phyloP scores from a whole-genome alignment of 441 rosid species.

The Capsella rubella region DNA sequence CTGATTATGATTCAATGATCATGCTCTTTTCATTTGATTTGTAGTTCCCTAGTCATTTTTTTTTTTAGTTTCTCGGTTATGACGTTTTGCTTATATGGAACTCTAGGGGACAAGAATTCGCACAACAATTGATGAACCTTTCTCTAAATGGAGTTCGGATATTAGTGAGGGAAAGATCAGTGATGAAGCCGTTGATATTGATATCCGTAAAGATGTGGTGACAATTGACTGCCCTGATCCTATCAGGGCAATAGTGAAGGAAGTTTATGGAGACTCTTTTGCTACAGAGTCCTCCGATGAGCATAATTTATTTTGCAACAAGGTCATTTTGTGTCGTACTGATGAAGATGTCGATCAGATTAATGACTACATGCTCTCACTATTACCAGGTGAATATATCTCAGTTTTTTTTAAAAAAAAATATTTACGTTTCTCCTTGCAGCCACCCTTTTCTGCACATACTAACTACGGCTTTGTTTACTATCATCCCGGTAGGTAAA shows the following conservation, averaged over 20 bases:
- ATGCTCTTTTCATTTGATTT: too few relatives aligned
- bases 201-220: neutral
- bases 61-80: too few relatives aligned
- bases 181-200: neutral
- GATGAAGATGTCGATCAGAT: neutral
- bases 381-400: neutral
- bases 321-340: neutral
- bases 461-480: neutral
- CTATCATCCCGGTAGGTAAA: neutral
- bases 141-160: slow-evolving; percentile 1
- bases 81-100: too few relatives aligned
- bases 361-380: slow-evolving; percentile 16
- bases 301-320: neutral
- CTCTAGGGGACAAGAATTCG: neutral
- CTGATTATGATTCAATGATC: too few relatives aligned
- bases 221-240: neutral
- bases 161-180: neutral
- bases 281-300: neutral
- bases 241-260: neutral
- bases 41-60: too few relatives aligned
- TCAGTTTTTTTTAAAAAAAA: neutral
- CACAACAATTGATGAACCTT: neutral
- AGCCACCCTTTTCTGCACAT: too few relatives aligned
- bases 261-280: slow-evolving; percentile 11
- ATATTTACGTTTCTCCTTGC: too few relatives aligned